Base-by-base conservation (phyloP, 768 basidiomycete species). In the Punctularia strigosozonata region DNA sequence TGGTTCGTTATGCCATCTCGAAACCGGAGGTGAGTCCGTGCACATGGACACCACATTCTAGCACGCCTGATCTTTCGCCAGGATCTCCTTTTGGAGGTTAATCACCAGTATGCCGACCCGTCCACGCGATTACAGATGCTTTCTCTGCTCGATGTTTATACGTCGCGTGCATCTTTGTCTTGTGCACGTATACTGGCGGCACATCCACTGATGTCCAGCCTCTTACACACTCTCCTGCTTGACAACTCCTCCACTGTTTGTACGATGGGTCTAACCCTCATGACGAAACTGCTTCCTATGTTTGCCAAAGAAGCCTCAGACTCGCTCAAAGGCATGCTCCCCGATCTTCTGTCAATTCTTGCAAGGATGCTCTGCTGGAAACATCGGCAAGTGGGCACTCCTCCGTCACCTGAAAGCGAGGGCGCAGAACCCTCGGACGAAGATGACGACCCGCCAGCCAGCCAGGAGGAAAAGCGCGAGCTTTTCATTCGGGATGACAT, bases 301-400 rank as follows among this genome's bases (percentile, higher is more conserved):
- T 65, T 87, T 41, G 84, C 85, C 4, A 71, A 80, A 2, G 63
- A 75, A 41, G 73, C 80, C 7, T 69, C 61, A 32, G 58, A 68
- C 7, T 59, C 64, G 5, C 63, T 90, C 40, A 77, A 73, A 47
- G 46, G 51, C 25, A 61, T 77, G 35, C 67, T 90, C 5, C 84
- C 86, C 3, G 66, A 59, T 35, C 61, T 88, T 4, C 63, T 87
- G 28, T 73, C 68, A 10, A 69, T 86, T 33, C 66, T 88, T 6
- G 80, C 80, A 0, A 65, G 82, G 38, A 66, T 77, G 14, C 62
- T 88, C 45, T 84, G 80, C 53, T 89, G 87, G 86, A 76, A 75
- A 45, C 73, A 74, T 40, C 56, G 68, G 38, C 59, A 63, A 15
- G 55, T 64, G 5, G 53, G 60, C 10, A 36, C 49, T 48, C 19